Conservation (phyloP, 352 stramenopile species). For the Phytophthora macrochlamydospora region DNA sequence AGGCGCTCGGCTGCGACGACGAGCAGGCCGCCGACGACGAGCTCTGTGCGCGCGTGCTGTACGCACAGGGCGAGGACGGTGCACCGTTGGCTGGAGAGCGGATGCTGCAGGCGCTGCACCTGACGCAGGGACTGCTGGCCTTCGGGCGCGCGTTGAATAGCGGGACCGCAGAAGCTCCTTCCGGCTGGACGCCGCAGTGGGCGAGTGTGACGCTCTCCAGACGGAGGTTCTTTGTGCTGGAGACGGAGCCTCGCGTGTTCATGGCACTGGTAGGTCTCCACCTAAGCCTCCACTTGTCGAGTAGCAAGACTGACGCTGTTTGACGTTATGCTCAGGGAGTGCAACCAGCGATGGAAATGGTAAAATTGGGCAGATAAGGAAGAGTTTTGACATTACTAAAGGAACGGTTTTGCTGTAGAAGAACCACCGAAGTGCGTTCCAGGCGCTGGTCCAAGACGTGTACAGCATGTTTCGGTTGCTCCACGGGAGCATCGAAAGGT, state of each 20-base stretch:
- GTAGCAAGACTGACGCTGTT: no score
- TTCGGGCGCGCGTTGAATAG: conserved; percentile 47
- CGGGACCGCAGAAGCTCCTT: not conserved
- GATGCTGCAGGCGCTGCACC: conserved; percentile 49
- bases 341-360: conserved; percentile 33
- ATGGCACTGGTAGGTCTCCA: conserved; percentile 48
- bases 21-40: conserved; percentile 68
- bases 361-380: conserved; percentile 12
- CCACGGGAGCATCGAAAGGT: conserved; percentile 56
- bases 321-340: conserved; percentile 18
- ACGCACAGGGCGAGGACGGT: conserved; percentile 8
- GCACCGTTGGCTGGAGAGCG: not conserved
- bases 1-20: conserved; percentile 66
- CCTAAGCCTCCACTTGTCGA: no score
- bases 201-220: conserved; percentile 50
- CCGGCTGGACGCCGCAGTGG: conserved; percentile 30
- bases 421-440: conserved; percentile 41
- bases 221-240: conserved; percentile 46
- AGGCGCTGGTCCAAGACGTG: conserved; percentile 44
- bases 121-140: conserved; percentile 56
- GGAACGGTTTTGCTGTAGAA: conserved; percentile 16
- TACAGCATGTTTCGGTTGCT: conserved; percentile 66
- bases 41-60: conserved; percentile 53
- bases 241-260: conserved; percentile 67
- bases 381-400: conserved; percentile 6